Conservation (phyloP, 805 yeast genomes). For the Yarrowia keelungensis region DNA sequence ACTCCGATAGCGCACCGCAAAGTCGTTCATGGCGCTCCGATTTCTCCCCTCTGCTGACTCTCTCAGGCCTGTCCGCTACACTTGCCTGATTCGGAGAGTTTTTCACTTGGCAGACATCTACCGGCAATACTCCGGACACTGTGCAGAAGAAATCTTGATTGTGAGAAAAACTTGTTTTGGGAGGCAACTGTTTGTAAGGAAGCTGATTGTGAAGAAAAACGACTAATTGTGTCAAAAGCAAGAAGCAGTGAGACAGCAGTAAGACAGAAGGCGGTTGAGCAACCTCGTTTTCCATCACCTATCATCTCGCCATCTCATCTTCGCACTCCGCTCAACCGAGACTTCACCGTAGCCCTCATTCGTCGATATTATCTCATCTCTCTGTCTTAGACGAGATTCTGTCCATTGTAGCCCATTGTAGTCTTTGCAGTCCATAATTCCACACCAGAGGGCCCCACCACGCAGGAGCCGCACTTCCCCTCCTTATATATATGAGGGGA, state of each 20-base stretch:
- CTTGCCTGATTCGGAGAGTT: background rate
- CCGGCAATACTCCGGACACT: constrained; percentile 6
- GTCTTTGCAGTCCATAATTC: background rate
- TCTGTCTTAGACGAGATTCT: too few relatives aligned
- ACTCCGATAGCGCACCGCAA: background rate
- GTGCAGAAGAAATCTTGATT: background rate
- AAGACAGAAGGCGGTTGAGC: too few relatives aligned
- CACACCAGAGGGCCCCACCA: constrained; percentile 11
- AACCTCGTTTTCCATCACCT: too few relatives aligned
- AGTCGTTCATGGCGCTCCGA: constrained; percentile 3
- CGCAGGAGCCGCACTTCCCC: constrained; percentile 37
- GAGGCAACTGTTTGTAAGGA: too few relatives aligned
- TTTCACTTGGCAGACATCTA: constrained; percentile 1
- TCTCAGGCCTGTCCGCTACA: background rate
- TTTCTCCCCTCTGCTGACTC: background rate
- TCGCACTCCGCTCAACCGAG: too few relatives aligned
- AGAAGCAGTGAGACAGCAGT: too few relatives aligned
- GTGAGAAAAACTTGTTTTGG: background rate
- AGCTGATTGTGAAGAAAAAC: background rate
- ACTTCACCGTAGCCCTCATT: too few relatives aligned
- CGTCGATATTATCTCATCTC: background rate
- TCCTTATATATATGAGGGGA: constrained; percentile 31
- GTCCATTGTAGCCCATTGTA: too few relatives aligned
- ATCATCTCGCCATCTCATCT: too few relatives aligned
- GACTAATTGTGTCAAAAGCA: constrained; percentile 1